A percentile compares a stretch with the other conserved stretches of the same genome.
These are phyloP conservation scores for Galerina sulciceps DNA, from an alignment of 768 basidiomycete genomes.

Conservation along the genomic window DNA sequence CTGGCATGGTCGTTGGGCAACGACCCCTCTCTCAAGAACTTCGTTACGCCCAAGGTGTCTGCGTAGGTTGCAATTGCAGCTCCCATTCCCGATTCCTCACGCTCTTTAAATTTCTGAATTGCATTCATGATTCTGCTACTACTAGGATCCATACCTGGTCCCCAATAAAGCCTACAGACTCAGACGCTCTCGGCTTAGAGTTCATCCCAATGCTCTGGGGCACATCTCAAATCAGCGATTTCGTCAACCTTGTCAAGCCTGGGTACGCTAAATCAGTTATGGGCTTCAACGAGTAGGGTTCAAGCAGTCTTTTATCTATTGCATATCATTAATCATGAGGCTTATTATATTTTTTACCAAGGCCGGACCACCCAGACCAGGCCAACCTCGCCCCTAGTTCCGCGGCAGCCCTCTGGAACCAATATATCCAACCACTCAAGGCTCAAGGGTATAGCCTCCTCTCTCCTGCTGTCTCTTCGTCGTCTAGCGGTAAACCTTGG, in stretches of 20 bases:
- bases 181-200: not conserved
- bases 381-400: not conserved
- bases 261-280: not conserved
- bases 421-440: not conserved
- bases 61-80: not conserved
- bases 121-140: too few relatives aligned
- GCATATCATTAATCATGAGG: not conserved
- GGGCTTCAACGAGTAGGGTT: not conserved
- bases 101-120: too few relatives aligned
- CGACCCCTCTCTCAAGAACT: not conserved
- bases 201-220: not conserved
- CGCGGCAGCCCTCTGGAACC: not conserved
- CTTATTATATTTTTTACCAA: not conserved
- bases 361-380: not conserved
- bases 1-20: not conserved
- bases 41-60: not conserved
- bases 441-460: not conserved
- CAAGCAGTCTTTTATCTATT: too few relatives aligned
- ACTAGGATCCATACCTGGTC: not conserved
- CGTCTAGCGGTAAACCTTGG: not conserved
- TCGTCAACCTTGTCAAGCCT: not conserved
- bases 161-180: not conserved
- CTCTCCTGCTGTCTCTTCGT: not conserved
- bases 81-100: not conserved
- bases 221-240: not conserved